phyloP scores from a whole-genome alignment of 1,139 yeast genomes.

The Tardiomyces digboiensis region DNA sequence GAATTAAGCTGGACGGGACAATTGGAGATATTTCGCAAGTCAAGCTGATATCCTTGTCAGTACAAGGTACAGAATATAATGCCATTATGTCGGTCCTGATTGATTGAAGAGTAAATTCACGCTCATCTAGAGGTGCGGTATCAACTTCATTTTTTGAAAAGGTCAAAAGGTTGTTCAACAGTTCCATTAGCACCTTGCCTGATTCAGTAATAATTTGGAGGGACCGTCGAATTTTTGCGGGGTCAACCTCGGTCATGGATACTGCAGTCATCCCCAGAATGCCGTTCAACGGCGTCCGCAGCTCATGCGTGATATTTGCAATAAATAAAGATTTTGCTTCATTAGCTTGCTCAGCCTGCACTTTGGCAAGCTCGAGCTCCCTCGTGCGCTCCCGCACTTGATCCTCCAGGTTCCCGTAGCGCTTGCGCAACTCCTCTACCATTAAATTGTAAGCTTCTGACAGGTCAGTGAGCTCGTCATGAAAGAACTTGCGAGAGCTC shows the following conservation, averaged over 20 bases:
- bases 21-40: conserved; percentile 52
- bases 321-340: conserved; percentile 93
- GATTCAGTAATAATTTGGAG: conserved; percentile 75
- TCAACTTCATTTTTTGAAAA: conserved; percentile 85
- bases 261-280: conserved; percentile 94
- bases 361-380: conserved; percentile 80
- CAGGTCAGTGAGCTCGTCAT: conserved; percentile 81
- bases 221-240: conserved; percentile 52
- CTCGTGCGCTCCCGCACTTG: conserved; percentile 82
- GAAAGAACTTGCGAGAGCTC: conserved; percentile 32
- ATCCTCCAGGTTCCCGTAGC: conserved; percentile 77
- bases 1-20: conserved; percentile 26
- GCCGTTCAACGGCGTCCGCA: conserved; percentile 92
- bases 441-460: conserved; percentile 85
- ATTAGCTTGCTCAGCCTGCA: conserved; percentile 88
- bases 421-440: conserved; percentile 81
- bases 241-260: conserved; percentile 77
- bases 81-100: conserved; percentile 61
- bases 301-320: conserved; percentile 93
- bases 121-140: conserved; percentile 73
- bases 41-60: conserved; percentile 60
- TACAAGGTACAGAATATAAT: conserved; percentile 67
- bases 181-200: conserved; percentile 79
- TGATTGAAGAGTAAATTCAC: conserved; percentile 39
- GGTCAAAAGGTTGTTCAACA: conserved; percentile 79